These are phyloP conservation scores for Globisporangium emineosum DNA, from an alignment of 352 stramenopile genomes.

Conservation along the genomic window DNA sequence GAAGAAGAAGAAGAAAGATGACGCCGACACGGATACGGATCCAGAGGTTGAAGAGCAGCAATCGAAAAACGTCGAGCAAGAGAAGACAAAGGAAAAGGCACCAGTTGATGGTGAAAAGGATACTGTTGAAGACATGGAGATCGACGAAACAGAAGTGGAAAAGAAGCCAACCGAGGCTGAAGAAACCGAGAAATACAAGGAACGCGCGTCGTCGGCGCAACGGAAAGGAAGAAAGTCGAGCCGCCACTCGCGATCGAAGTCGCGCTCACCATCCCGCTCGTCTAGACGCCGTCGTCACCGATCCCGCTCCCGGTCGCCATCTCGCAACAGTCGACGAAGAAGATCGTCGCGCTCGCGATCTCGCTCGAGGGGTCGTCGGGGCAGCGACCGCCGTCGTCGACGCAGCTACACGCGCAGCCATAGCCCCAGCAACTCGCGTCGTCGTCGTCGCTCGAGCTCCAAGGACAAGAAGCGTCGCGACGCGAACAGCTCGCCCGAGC, in stretches of 20 bases:
- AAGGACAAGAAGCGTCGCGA: slow-evolving; percentile 45
- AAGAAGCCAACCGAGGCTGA: neutral
- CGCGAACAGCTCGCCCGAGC: slow-evolving; percentile 47
- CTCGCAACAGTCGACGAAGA: slow-evolving; percentile 39
- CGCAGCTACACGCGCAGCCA: slow-evolving; percentile 40
- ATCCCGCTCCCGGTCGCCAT: slow-evolving; percentile 49
- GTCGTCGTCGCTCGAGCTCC: slow-evolving; percentile 58
- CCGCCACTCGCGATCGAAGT: slow-evolving; percentile 51
- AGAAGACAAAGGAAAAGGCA: slow-evolving; percentile 6
- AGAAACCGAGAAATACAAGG: slow-evolving; percentile 15
- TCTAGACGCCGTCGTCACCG: slow-evolving; percentile 45
- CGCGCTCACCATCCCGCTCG: slow-evolving; percentile 53
- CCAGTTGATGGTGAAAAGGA: slow-evolving; percentile 11
- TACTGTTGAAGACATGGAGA: slow-evolving; percentile 13
- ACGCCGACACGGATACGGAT: slow-evolving; percentile 16
- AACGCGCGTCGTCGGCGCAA: slow-evolving; percentile 11
- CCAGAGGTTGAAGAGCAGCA: slow-evolving; percentile 2
- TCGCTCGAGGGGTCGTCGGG: slow-evolving; percentile 31
- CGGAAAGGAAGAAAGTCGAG: slow-evolving; percentile 38
- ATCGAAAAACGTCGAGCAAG: neutral
- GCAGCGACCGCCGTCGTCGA: slow-evolving; percentile 38
- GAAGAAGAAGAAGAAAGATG: slow-evolving; percentile 18
- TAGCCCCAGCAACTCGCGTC: slow-evolving; percentile 50
- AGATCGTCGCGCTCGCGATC: slow-evolving; percentile 46
- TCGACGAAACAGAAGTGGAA: slow-evolving; percentile 14